These are phyloP conservation scores for Trametes elegans DNA, from an alignment of 768 basidiomycete genomes.

Conservation along the genomic window DNA sequence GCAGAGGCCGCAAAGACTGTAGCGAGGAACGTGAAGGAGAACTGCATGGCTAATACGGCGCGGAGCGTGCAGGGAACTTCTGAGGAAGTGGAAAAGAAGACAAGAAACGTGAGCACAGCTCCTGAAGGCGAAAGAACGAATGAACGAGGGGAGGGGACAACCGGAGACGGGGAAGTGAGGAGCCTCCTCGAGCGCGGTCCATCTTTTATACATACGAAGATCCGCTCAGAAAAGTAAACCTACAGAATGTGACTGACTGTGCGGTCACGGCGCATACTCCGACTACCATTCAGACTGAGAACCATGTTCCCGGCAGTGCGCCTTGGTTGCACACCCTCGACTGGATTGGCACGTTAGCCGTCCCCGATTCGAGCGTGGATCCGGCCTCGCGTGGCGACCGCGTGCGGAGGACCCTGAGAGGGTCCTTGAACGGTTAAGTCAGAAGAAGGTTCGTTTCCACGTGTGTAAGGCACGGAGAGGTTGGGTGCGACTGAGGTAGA, in stretches of 20 bases:
- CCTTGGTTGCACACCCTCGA: too few relatives aligned
- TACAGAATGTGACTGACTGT: too few relatives aligned
- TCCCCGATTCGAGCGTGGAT: background rate
- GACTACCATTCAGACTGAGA: too few relatives aligned
- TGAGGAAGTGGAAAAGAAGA: too few relatives aligned
- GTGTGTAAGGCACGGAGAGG: background rate
- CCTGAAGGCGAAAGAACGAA: background rate
- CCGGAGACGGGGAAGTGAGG: conserved; percentile 3
- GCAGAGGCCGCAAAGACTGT: conserved; percentile 9
- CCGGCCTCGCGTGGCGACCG: background rate
- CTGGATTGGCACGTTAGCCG: background rate
- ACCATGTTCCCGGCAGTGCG: too few relatives aligned
- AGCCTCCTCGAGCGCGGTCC: background rate
- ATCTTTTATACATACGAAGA: background rate
- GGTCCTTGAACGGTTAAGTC: background rate
- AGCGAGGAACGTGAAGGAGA: conserved; percentile 4
- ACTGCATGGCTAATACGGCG: conserved; percentile 1
- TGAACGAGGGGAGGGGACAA: background rate
- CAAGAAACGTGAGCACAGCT: conserved; percentile 13
- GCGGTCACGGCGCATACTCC: background rate
- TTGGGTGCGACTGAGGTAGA: background rate
- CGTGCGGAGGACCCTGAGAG: background rate
- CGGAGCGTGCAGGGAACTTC: too few relatives aligned
- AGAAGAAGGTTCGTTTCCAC: background rate
- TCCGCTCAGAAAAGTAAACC: too few relatives aligned